A percentile compares a stretch with the other conserved stretches of the same genome.
These are phyloP conservation scores for Myxozyma monticola DNA, from an alignment of 805 yeast species.

Conservation along the genomic window DNA sequence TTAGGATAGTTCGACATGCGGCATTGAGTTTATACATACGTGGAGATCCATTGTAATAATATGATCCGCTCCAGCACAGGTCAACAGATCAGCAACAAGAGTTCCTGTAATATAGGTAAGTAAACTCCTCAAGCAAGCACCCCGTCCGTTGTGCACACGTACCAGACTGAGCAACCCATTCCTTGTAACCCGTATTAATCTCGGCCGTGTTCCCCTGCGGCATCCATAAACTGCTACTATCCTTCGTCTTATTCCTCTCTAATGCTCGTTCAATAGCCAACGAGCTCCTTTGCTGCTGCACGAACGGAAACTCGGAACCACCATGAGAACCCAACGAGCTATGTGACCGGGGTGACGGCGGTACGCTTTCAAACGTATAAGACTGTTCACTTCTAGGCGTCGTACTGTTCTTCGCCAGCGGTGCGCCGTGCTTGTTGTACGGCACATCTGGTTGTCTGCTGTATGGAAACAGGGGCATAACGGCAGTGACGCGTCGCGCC, in stretches of 20 bases:
- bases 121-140: not conserved
- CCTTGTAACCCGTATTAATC: constrained; percentile 69
- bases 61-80: constrained; percentile 94
- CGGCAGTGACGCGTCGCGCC: constrained; percentile 85
- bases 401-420: constrained; percentile 46
- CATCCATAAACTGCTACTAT: constrained; percentile 9
- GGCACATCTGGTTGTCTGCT: constrained; percentile 96
- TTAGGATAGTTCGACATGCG: no score
- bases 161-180: constrained; percentile 93
- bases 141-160: not conserved
- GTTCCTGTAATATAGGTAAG: constrained; percentile 48
- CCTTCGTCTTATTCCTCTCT: constrained; percentile 9
- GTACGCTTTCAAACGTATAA: constrained; percentile 54
- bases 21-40: constrained; percentile 14
- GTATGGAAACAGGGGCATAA: constrained; percentile 90
- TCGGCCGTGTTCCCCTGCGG: constrained; percentile 27
- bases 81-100: constrained; percentile 79
- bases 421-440: constrained; percentile 74
- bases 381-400: constrained; percentile 13
- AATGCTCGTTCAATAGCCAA: constrained; percentile 20
- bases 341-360: constrained; percentile 35
- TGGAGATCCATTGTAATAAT: constrained; percentile 97
- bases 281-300: constrained; percentile 1
- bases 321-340: constrained; percentile 7
- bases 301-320: constrained; percentile 15